These are phyloP conservation scores for Metschnikowia borealis DNA, from an alignment of 805 yeast species.

Conservation along the genomic window DNA sequence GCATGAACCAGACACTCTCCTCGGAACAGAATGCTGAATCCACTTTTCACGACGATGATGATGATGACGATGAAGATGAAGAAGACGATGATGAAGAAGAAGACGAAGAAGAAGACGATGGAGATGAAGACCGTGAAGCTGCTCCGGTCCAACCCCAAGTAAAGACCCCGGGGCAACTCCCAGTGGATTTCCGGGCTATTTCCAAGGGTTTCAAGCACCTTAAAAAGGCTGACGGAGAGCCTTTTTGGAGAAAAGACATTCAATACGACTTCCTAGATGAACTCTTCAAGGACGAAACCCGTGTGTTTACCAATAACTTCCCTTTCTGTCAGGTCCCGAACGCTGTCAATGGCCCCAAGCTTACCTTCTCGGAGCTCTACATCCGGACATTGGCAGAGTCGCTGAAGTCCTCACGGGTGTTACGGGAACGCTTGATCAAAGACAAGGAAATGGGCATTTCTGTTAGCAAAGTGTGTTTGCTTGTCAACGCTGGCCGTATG, in stretches of 20 bases:
- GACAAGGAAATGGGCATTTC: constrained; percentile 63
- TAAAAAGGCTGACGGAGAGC: constrained; percentile 89
- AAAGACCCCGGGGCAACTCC: constrained; percentile 10
- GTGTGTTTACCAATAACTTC: constrained; percentile 66
- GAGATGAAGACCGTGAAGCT: background rate
- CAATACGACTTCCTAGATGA: constrained; percentile 72
- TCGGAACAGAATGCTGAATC: background rate
- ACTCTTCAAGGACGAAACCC: constrained; percentile 58
- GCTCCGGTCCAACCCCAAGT: background rate
- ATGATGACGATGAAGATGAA: background rate
- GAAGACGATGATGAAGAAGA: constrained; percentile 4
- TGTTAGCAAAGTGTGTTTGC: constrained; percentile 74
- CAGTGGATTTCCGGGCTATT: constrained; percentile 11
- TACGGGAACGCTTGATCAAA: constrained; percentile 68
- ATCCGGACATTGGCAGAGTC: constrained; percentile 78
- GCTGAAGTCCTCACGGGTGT: constrained; percentile 74
- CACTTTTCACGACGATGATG: background rate
- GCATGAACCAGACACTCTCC: background rate
- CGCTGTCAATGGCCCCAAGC: constrained; percentile 38
- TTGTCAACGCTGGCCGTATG: constrained; percentile 90
- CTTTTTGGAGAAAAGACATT: constrained; percentile 82
- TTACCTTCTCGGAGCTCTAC: constrained; percentile 82
- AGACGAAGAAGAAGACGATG: constrained; percentile 4
- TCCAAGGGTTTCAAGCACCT: constrained; percentile 50
- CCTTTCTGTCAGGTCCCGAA: constrained; percentile 37